Percentiles rank a stretch among this genome's conserved stretches.
These are phyloP conservation scores for Paecilomyces fulvus DNA, from an alignment of 2,329 filamentous ascomycete species.

Conservation along the genomic window DNA sequence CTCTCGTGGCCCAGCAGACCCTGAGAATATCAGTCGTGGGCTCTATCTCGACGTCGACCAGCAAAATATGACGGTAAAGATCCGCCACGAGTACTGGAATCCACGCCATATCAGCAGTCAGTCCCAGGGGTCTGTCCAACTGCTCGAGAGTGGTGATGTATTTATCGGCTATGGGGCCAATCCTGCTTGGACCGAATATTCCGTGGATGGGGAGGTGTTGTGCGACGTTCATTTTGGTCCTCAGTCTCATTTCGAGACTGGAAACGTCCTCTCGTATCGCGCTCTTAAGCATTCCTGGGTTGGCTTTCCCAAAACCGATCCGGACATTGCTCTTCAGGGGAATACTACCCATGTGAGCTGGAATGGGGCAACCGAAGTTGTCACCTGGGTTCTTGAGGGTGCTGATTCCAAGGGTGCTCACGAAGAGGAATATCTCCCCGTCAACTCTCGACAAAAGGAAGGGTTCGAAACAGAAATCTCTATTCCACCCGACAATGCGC, in stretches of 20 bases:
- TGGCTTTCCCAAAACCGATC: not conserved
- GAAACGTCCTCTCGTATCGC: not conserved
- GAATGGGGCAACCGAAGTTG: slow-evolving; percentile 30
- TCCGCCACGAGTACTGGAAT: slow-evolving; percentile 33
- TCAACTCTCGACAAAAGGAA: slow-evolving; percentile 14
- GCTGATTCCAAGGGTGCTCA: not conserved
- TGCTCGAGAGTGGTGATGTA: slow-evolving; percentile 36
- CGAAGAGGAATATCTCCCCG: slow-evolving; percentile 9
- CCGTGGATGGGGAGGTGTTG: slow-evolving; percentile 34
- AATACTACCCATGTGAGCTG: slow-evolving; percentile 19
- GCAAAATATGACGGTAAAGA: slow-evolving; percentile 34
- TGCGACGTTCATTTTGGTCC: slow-evolving; percentile 46
- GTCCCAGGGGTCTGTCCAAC: slow-evolving; percentile 38
- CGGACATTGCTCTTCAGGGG: slow-evolving; percentile 20
- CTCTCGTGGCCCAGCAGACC: slow-evolving; percentile 13
- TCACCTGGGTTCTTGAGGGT: slow-evolving; percentile 21
- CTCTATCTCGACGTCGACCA: slow-evolving; percentile 36
- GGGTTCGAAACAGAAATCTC: slow-evolving; percentile 21
- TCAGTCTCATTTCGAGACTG: slow-evolving; percentile 7
- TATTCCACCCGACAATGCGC: slow-evolving; percentile 9
- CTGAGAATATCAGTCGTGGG: slow-evolving; percentile 33
- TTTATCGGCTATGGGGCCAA: slow-evolving; percentile 44
- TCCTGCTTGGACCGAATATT: slow-evolving; percentile 46
- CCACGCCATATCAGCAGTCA: slow-evolving; percentile 29
- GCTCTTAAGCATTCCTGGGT: not conserved